A percentile compares a stretch with the other conserved stretches of the same genome.
phyloP scores from a whole-genome alignment of 2,329 filamentous ascomycete species.

The Plenodomus lindquistii region DNA sequence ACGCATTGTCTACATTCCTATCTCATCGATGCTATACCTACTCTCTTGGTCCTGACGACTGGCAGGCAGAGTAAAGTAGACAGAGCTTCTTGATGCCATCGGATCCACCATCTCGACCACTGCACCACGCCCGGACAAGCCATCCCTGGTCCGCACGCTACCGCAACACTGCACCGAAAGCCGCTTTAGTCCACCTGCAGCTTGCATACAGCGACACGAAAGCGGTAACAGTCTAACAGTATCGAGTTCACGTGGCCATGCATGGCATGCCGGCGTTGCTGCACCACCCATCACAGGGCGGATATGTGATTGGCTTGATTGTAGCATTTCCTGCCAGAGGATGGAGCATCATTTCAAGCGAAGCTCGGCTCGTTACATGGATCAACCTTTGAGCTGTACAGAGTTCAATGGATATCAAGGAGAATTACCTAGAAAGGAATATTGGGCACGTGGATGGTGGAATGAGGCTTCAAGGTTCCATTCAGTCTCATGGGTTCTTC shows the following conservation, averaged over 20 bases:
- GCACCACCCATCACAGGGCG: not conserved
- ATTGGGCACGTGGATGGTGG: not conserved
- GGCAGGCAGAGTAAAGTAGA: too few species aligned
- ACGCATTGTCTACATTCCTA: too few species aligned
- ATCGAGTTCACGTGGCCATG: not conserved
- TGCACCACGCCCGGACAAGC: not conserved
- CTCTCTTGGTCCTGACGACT: too few species aligned
- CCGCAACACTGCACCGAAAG: not conserved
- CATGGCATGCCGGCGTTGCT: not conserved
- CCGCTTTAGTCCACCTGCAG: not conserved
- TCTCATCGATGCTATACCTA: too few species aligned
- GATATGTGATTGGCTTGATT: not conserved
- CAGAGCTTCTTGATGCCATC: too few species aligned
- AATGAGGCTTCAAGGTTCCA: not conserved
- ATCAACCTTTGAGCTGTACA: constrained; percentile 25
- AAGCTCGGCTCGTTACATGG: constrained; percentile 16
- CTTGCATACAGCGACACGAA: not conserved
- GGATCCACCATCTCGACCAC: not conserved
- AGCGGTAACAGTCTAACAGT: not conserved
- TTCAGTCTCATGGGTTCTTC: too few species aligned
- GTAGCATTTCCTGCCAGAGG: not conserved
- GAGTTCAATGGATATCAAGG: constrained; percentile 12
- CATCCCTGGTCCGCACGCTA: not conserved
- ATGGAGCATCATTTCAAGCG: constrained; percentile 10
- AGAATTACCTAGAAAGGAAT: not conserved